Percentiles rank a stretch among this genome's conserved stretches.
phyloP scores from a whole-genome alignment of 179 eudicot genomes.

The Patellifolia procumbens region DNA sequence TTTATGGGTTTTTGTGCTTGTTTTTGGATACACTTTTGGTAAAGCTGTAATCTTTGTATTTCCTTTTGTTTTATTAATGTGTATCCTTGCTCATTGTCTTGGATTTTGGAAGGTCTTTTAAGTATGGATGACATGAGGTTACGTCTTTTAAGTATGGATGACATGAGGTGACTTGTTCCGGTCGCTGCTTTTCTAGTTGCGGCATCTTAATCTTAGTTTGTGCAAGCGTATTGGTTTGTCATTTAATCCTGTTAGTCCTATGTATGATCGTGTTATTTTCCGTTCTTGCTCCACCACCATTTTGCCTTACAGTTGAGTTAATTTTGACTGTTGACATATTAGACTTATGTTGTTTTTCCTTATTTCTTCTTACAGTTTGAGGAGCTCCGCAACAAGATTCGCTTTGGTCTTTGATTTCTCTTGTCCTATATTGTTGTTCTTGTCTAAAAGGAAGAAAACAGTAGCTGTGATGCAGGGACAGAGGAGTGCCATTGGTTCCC shows the following conservation, averaged over 20 bases:
- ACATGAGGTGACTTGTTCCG: neutral
- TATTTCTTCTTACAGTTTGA: conserved; percentile 30
- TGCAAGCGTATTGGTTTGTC: neutral
- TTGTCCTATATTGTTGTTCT: conserved; percentile 9
- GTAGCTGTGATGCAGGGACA: conserved; percentile 81
- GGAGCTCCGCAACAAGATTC: conserved; percentile 4
- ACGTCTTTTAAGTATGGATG: neutral
- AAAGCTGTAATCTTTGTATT: neutral
- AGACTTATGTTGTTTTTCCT: neutral
- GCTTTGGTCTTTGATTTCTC: conserved; percentile 1
- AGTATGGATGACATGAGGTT: neutral
- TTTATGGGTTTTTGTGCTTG: neutral
- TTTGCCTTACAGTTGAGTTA: neutral
- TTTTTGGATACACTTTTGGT: conserved; percentile 1
- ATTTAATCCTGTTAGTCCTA: neutral
- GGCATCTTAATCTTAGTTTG: neutral
- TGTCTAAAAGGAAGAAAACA: conserved; percentile 16
- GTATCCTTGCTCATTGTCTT: neutral
- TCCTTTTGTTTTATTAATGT: neutral
- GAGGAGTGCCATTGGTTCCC: conserved; percentile 70
- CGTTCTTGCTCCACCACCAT: neutral
- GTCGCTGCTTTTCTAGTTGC: neutral
- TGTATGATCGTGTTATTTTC: neutral
- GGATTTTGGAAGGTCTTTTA: neutral
- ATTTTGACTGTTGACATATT: neutral